A percentile compares a stretch with the other conserved stretches of the same genome.
These are phyloP conservation scores for Myochromella boudieri DNA, from an alignment of 768 basidiomycete genomes.

Conservation along the genomic window DNA sequence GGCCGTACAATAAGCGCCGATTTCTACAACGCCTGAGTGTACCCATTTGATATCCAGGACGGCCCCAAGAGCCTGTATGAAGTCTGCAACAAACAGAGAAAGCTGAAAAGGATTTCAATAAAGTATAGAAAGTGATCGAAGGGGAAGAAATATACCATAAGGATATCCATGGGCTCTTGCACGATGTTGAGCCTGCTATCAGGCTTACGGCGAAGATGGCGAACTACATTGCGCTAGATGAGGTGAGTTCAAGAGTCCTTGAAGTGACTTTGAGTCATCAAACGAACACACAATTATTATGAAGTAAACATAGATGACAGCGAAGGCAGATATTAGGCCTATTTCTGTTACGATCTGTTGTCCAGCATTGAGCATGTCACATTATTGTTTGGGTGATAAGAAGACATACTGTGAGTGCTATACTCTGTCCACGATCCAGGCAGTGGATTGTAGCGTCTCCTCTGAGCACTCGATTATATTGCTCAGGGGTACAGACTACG, in stretches of 20 bases:
- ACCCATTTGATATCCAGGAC: constrained; percentile 38
- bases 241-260: neutral
- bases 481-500: constrained; percentile 20
- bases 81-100: constrained; percentile 29
- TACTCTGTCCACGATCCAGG: constrained; percentile 31
- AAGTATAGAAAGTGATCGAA: neutral
- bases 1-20: constrained; percentile 33
- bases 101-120: constrained; percentile 15
- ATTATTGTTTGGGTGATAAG: no score
- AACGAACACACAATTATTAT: constrained; percentile 28
- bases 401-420: constrained; percentile 39
- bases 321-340: constrained; percentile 32
- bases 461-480: constrained; percentile 15
- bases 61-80: constrained; percentile 37
- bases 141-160: constrained; percentile 31
- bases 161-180: constrained; percentile 36
- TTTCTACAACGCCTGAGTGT: constrained; percentile 28
- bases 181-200: constrained; percentile 25
- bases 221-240: constrained; percentile 26
- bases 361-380: neutral
- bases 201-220: constrained; percentile 20
- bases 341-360: constrained; percentile 32
- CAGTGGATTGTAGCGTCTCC: constrained; percentile 22
- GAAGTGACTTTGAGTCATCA: neutral
- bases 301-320: constrained; percentile 30